phyloP scores from a whole-genome alignment of 768 basidiomycete species.

The Suillus sp. region DNA sequence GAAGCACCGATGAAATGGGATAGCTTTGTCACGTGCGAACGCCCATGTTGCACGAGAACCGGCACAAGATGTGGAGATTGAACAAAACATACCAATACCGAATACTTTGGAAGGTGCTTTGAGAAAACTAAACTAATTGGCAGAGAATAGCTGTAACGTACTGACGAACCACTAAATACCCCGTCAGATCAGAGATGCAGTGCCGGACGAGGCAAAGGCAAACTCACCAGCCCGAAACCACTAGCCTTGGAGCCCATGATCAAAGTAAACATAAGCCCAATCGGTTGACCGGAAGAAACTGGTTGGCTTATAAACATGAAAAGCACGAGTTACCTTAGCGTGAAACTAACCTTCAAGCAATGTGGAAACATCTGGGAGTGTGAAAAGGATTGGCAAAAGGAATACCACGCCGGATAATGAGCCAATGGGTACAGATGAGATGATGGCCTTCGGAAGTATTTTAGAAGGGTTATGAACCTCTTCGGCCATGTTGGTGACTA shows the following conservation, averaged over 20 bases:
- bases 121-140: not conserved
- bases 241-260: slow-evolving; percentile 63
- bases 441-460: slow-evolving; percentile 57
- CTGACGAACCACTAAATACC: slow-evolving; percentile 43
- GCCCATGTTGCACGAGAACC: slow-evolving; percentile 73
- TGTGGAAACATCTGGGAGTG: slow-evolving; percentile 57
- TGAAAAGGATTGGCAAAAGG: slow-evolving; percentile 65
- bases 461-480: slow-evolving; percentile 61
- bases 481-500: slow-evolving; percentile 68
- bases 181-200: slow-evolving; percentile 7
- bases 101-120: slow-evolving; percentile 43
- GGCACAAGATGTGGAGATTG: slow-evolving; percentile 66
- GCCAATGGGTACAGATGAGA: slow-evolving; percentile 55
- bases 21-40: slow-evolving; percentile 67
- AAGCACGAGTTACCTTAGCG: slow-evolving; percentile 1
- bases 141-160: slow-evolving; percentile 23
- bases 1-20: slow-evolving; percentile 55
- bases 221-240: slow-evolving; percentile 59
- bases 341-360: slow-evolving; percentile 48
- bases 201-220: slow-evolving; percentile 1
- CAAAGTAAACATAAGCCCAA: slow-evolving; percentile 61
- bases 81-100: slow-evolving; percentile 59
- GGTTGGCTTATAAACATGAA: slow-evolving; percentile 12
- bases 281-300: slow-evolving; percentile 65
- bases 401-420: slow-evolving; percentile 53